These are phyloP conservation scores for Phialophora chinensis DNA, from an alignment of 2,329 filamentous ascomycete species.

Conservation along the genomic window DNA sequence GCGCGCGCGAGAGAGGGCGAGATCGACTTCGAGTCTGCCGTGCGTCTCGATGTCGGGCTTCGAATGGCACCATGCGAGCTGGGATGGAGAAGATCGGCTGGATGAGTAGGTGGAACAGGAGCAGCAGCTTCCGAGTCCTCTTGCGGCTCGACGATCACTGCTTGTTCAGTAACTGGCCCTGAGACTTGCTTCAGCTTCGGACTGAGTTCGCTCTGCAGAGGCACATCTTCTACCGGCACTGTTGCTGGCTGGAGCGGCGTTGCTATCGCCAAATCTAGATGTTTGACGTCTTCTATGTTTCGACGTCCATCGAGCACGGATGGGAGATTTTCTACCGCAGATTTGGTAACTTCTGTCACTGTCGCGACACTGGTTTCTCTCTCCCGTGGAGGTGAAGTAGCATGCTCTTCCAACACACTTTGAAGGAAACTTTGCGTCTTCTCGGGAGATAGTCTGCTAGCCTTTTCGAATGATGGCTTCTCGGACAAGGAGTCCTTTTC, in stretches of 20 bases:
- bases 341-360: conserved; percentile 24
- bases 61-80: neutral
- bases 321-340: conserved; percentile 33
- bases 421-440: conserved; percentile 68
- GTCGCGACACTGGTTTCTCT: conserved; percentile 16
- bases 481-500: conserved; percentile 45
- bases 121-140: neutral
- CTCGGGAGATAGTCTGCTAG: conserved; percentile 61
- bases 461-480: conserved; percentile 44
- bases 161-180: neutral
- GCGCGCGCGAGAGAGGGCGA: conserved; percentile 58
- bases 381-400: conserved; percentile 40
- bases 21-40: conserved; percentile 42
- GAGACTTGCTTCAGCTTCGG: neutral
- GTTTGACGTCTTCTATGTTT: conserved; percentile 62
- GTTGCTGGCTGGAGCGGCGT: conserved; percentile 17
- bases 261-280: conserved; percentile 63
- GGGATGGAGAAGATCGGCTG: conserved; percentile 8
- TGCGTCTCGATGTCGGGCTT: conserved; percentile 38
- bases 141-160: neutral
- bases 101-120: conserved; percentile 1
- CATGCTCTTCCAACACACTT: conserved; percentile 70
- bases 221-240: conserved; percentile 9
- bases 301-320: conserved; percentile 34
- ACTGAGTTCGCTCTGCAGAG: conserved; percentile 1